Evolutionary conservation across 2,329 filamentous ascomycete species (phyloP), one percentile per base, ranked within the genome.

Genomic region (Cordyceps cicadae): DNA sequence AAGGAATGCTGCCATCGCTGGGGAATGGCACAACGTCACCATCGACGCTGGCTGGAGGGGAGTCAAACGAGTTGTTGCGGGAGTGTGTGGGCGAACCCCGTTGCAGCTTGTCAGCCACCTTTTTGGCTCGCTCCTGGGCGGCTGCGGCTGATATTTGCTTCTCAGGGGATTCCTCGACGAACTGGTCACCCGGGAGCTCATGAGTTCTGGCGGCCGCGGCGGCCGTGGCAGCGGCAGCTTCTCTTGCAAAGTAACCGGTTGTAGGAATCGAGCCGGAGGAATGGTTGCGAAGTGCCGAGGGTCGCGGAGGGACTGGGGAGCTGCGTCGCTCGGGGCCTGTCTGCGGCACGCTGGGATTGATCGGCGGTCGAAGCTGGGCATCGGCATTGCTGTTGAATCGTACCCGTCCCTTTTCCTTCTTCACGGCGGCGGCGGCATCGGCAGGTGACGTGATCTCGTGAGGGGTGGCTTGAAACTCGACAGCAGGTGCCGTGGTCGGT

Each of bases 301-400:
- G 61, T 5, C 61, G 57, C 19, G 46, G 55, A n/a, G 52, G 55
- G 43, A 34, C 51, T 3, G 61, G 57, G 17, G 61, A 45, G 50
- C 26, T 60, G 21, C 64, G 53, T 39, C 53, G 65, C 58, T 62
- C 67, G n/a, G 66, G 59, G 9, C 64, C 63, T 3, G 62, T 63
- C 50, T 37, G 61, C 58, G 45, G 57, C 58, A 34, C 63, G 59
- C n/a, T 66, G 57, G 49, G 62, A 50, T 59, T 53, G 26, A 62
- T 58, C 12, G 64, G 68, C 53, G 66, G 71, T 62, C 63, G 60
- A 17, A 57, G 70, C 46, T 65, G 70, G 24, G 66, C 69, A 19
- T 66, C 75, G 32, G 76, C 75, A 61, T 71, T 75, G 68, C 77
- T 80, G 66, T 79, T 79, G 64, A 80, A 80, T 7, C 77, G 73